These are phyloP conservation scores for Podila verticillata DNA, from an alignment of 192 early-diverging fungal genomes.

Conservation along the genomic window DNA sequence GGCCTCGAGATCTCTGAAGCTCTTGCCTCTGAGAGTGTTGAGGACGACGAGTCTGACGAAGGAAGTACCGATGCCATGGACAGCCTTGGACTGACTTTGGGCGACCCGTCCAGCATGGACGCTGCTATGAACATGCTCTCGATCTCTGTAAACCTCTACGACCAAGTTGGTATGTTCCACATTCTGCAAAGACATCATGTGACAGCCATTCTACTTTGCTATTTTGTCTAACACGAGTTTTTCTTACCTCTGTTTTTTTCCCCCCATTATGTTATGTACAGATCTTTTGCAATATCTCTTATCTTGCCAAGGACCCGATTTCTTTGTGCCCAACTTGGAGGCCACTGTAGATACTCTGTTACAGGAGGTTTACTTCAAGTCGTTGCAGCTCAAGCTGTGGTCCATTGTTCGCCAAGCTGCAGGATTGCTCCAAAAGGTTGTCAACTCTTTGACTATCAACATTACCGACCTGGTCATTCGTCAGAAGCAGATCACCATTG, in stretches of 20 bases:
- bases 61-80: conserved; percentile 31
- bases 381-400: conserved; percentile 75
- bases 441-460: conserved; percentile 77
- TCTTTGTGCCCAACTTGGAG: conserved; percentile 57
- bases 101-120: conserved; percentile 67
- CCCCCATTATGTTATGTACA: not conserved
- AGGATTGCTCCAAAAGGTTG: conserved; percentile 74
- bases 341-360: conserved; percentile 67
- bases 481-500: conserved; percentile 77
- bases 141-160: conserved; percentile 77
- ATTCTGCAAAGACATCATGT: not conserved
- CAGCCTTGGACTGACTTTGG: conserved; percentile 69
- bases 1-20: conserved; percentile 24
- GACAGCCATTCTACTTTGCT: not conserved
- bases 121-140: conserved; percentile 68
- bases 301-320: conserved; percentile 70
- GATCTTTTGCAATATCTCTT: conserved; percentile 81
- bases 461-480: conserved; percentile 80
- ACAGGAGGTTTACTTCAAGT: conserved; percentile 83
- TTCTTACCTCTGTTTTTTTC: not conserved
- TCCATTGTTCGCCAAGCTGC: conserved; percentile 80
- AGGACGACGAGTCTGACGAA: conserved; percentile 31
- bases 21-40: not conserved
- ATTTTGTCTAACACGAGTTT: not conserved
- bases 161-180: conserved; percentile 66